Conservation (phyloP, 768 basidiomycete genomes). For the Kwoniella europaea region DNA sequence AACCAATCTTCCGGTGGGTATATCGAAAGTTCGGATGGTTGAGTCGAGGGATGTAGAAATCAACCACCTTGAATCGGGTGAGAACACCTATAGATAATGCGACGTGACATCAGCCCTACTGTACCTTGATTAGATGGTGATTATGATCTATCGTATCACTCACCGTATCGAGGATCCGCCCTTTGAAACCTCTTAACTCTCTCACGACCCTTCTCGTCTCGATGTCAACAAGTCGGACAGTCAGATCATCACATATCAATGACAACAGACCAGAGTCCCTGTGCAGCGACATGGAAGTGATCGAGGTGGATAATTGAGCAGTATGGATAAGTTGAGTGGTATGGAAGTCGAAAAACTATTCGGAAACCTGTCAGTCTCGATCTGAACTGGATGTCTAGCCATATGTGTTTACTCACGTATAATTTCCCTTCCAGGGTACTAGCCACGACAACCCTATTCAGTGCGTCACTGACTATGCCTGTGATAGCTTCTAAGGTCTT, state of each 20-base stretch:
- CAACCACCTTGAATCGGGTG: slow-evolving; percentile 93
- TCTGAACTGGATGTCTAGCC: too few species aligned
- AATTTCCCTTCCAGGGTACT: slow-evolving; percentile 86
- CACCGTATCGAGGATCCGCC: slow-evolving; percentile 87
- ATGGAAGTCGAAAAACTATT: slow-evolving; percentile 95
- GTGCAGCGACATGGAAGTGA: slow-evolving; percentile 75
- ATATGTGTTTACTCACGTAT: slow-evolving; percentile 65
- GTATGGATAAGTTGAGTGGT: slow-evolving; percentile 74
- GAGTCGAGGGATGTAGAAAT: slow-evolving; percentile 86
- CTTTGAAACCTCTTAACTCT: slow-evolving; percentile 81
- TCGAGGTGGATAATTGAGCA: slow-evolving; percentile 70
- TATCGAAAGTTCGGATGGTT: slow-evolving; percentile 89
- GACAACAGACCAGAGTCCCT: slow-evolving; percentile 84
- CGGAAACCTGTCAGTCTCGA: not conserved
- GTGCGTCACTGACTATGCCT: slow-evolving; percentile 80
- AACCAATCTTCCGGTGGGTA: slow-evolving; percentile 89
- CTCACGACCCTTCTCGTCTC: slow-evolving; percentile 87
- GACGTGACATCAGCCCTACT: not conserved
- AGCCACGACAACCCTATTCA: slow-evolving; percentile 80
- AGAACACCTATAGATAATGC: slow-evolving; percentile 71
- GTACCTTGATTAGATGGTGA: not conserved
- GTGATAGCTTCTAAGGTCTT: slow-evolving; percentile 68
- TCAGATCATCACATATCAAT: slow-evolving; percentile 80
- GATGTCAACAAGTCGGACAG: slow-evolving; percentile 84
- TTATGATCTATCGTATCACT: slow-evolving; percentile 45